phyloP scores from a whole-genome alignment of 441 rosid species.

The Pelargonium fulgidum region DNA sequence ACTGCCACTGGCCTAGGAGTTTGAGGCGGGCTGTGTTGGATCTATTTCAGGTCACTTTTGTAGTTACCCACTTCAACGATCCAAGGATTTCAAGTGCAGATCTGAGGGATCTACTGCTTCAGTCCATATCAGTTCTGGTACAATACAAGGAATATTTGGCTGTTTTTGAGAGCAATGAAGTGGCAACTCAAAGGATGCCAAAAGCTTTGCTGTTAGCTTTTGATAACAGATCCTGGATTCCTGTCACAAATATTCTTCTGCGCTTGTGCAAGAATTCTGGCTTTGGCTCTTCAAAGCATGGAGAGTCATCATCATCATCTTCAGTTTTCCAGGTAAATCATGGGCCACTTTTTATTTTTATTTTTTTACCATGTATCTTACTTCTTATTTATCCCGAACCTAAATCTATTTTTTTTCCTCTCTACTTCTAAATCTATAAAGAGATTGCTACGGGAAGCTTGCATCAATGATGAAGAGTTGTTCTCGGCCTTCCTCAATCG shows the following conservation, averaged over 20 bases:
- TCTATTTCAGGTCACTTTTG: slow-evolving; percentile 64
- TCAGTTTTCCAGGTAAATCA: slow-evolving; percentile 75
- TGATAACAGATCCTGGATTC: slow-evolving; percentile 96
- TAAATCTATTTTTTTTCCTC: no score
- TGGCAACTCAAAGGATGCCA: slow-evolving; percentile 73
- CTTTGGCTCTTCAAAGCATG: slow-evolving; percentile 75
- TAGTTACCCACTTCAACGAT: slow-evolving; percentile 86
- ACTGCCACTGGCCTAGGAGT: no score
- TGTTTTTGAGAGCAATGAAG: slow-evolving; percentile 82
- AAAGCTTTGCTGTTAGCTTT: slow-evolving; percentile 75
- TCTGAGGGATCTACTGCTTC: slow-evolving; percentile 91
- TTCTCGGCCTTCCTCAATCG: slow-evolving; percentile 91
- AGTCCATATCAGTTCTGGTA: slow-evolving; percentile 86
- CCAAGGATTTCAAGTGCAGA: slow-evolving; percentile 84
- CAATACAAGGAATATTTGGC: slow-evolving; percentile 81
- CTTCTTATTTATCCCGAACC: no score
- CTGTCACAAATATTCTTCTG: slow-evolving; percentile 84
- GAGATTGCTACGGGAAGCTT: slow-evolving; percentile 79
- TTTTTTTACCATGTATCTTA: slow-evolving; percentile 4
- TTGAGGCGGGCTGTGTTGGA: slow-evolving; percentile 7
- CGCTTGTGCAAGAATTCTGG: slow-evolving; percentile 83
- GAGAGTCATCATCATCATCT: slow-evolving; percentile 63
- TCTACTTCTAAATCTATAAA: no score
- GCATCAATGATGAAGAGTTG: slow-evolving; percentile 55
- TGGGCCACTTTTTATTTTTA: slow-evolving; percentile 8